These are phyloP conservation scores for Colletotrichum spinosum DNA, from an alignment of 2,329 filamentous ascomycete genomes.

Conservation along the genomic window DNA sequence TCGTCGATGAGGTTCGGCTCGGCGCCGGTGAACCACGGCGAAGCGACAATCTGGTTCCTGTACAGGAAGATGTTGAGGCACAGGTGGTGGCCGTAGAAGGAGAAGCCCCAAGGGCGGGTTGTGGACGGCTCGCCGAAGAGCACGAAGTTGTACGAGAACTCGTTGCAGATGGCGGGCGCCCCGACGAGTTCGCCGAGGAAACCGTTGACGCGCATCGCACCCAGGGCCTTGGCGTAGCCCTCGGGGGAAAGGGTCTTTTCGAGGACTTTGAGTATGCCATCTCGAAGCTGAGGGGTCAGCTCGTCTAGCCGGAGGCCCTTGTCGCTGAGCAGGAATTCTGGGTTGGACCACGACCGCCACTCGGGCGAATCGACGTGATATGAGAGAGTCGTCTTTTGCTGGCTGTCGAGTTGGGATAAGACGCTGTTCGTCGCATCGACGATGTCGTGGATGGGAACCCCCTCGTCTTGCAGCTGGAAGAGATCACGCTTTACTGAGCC, in stretches of 20 bases:
- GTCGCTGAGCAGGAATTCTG: slow-evolving; percentile 76
- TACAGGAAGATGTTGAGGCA: slow-evolving; percentile 78
- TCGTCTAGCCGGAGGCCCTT: slow-evolving; percentile 80
- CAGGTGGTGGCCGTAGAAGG: slow-evolving; percentile 83
- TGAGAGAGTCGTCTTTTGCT: slow-evolving; percentile 60
- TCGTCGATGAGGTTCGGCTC: slow-evolving; percentile 81
- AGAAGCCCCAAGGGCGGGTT: slow-evolving; percentile 75
- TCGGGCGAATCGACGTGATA: slow-evolving; percentile 77
- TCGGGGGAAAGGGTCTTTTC: slow-evolving; percentile 71
- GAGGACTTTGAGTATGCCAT: slow-evolving; percentile 67
- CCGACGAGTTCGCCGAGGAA: slow-evolving; percentile 78
- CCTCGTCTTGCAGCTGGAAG: slow-evolving; percentile 73
- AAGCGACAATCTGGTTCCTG: slow-evolving; percentile 72
- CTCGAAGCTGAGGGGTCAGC: slow-evolving; percentile 52
- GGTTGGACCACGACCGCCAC: slow-evolving; percentile 79
- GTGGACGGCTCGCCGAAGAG: slow-evolving; percentile 74
- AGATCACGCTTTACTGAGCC: slow-evolving; percentile 64
- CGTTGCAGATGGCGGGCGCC: slow-evolving; percentile 74
- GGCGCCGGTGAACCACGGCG: slow-evolving; percentile 83
- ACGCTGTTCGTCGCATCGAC: slow-evolving; percentile 61
- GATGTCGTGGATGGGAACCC: slow-evolving; percentile 68
- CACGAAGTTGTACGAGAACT: slow-evolving; percentile 81
- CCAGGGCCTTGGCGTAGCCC: slow-evolving; percentile 77
- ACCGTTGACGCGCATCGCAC: slow-evolving; percentile 79
- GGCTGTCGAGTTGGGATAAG: slow-evolving; percentile 57